Base-by-base conservation (phyloP, 2,329 filamentous ascomycete genomes). In the Thelonectria blattea region DNA sequence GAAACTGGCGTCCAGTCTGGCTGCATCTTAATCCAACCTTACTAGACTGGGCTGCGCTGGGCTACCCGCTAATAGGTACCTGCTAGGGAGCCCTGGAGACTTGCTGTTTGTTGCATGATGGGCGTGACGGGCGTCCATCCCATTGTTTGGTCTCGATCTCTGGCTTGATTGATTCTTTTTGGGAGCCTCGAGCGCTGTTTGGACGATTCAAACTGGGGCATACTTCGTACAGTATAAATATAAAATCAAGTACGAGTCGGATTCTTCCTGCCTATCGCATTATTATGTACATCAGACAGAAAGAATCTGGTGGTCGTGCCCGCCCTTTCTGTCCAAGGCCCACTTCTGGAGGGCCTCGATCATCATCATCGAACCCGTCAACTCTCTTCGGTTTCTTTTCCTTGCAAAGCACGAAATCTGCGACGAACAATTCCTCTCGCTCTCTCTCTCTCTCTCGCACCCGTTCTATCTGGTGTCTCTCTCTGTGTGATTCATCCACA, bases 131-230 rank as follows among this genome's bases (percentile, higher is more conserved):
- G 54, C 54, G 37, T 46, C n/a, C 43, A 8, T n/a, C n/a, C 10
- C 30, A n/a, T 49, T 49, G 41, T 27, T 48, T 59, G 52, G 58
- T 47, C 52, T 56, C 58, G 52, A 60, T 60, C 52, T 56, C 52
- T 41, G 27, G 27, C 20, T 46, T 46, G 14, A 24, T 30, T 30
- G 27, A 30, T 30, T 30, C 27, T 30, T 30, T 30, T 30, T 30
- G 27, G 27, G 5, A 10, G 27, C 27, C 8, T 30, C 22, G 22
- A 24, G 22, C 22, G 27, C 27, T 30, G 27, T 30, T 30, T 30
- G 27, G 27, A 30, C 9, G 4, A 2, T 30, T 30, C 27, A 24
- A 24, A 6, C 22, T n/a, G n/a, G 22, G 22, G 6, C 22, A 30
- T 9, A 7, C 22, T 7, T 24, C 22, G 22, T 24, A 7, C 5